These are phyloP conservation scores for Rhododendron kiyosumense DNA, from an alignment of 148 eudicot genomes.

Conservation along the genomic window DNA sequence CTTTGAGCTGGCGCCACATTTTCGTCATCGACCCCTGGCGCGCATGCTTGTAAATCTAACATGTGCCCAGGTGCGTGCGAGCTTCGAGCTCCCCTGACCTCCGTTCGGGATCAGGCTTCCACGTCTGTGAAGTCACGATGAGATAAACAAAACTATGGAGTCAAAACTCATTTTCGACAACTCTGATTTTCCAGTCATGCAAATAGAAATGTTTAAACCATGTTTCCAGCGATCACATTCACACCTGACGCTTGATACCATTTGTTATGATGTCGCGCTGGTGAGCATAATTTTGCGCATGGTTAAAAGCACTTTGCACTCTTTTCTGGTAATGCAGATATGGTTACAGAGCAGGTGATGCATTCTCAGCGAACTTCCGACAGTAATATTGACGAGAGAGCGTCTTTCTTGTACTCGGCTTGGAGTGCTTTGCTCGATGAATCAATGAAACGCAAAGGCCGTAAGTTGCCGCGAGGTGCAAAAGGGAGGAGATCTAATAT, in stretches of 20 bases:
- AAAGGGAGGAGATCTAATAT: slow-evolving; percentile 14
- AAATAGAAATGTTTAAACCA: not conserved
- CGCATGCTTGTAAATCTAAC: no score
- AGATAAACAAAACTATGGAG: no score
- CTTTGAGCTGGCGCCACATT: no score
- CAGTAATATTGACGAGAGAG: slow-evolving; percentile 28
- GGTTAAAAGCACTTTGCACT: not conserved
- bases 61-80: no score
- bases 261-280: not conserved
- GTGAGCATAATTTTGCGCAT: not conserved
- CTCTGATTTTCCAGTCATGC: no score
- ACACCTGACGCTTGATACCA: not conserved
- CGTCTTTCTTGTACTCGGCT: slow-evolving; percentile 37
- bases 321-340: slow-evolving; percentile 15
- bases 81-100: no score
- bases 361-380: slow-evolving; percentile 8
- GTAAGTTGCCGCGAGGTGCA: slow-evolving; percentile 6
- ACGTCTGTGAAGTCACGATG: no score
- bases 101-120: no score
- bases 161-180: no score
- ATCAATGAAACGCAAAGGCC: slow-evolving; percentile 14
- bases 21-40: no score
- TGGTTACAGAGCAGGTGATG: slow-evolving; percentile 27
- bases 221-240: not conserved
- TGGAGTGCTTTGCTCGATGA: slow-evolving; percentile 52